These are phyloP conservation scores for Escallonia herrerae DNA, from an alignment of 129 eudicot genomes.

Conservation along the genomic window DNA sequence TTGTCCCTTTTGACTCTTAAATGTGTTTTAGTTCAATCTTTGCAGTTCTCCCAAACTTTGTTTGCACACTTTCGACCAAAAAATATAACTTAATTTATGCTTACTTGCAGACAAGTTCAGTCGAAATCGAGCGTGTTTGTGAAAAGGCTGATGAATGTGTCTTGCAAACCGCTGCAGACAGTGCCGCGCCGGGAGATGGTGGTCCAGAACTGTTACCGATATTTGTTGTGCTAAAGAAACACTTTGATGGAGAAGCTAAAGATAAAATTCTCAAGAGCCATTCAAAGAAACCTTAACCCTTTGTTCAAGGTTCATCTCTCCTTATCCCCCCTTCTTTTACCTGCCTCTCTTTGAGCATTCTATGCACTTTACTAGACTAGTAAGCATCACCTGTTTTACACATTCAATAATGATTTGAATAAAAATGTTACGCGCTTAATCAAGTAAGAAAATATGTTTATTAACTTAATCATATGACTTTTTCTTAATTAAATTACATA, in stretches of 20 bases:
- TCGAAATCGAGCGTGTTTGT: conserved; percentile 88
- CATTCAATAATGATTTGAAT: no score
- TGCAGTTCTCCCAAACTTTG: neutral
- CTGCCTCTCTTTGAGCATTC: no score
- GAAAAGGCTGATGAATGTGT: conserved; percentile 58
- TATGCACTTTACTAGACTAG: no score
- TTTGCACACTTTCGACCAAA: neutral
- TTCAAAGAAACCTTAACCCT: conserved; percentile 77
- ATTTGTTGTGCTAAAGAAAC: conserved; percentile 73
- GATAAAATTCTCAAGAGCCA: conserved; percentile 64
- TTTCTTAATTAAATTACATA: no score
- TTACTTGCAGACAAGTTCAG: conserved; percentile 76
- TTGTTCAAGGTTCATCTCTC: conserved; percentile 67
- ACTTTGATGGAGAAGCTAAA: conserved; percentile 34
- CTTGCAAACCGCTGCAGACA: conserved; percentile 81
- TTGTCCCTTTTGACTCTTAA: no score
- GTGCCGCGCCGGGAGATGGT: conserved; percentile 62
- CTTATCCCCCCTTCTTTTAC: neutral
- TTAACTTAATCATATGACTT: no score
- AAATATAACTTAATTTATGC: neutral
- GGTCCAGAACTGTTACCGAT: conserved; percentile 82
- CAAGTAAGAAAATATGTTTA: no score
- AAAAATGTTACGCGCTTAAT: no score
- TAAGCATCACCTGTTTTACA: no score
- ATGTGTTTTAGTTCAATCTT: neutral